phyloP scores from a whole-genome alignment of 345 rosid species.

The Sisymbrium altissimum region DNA sequence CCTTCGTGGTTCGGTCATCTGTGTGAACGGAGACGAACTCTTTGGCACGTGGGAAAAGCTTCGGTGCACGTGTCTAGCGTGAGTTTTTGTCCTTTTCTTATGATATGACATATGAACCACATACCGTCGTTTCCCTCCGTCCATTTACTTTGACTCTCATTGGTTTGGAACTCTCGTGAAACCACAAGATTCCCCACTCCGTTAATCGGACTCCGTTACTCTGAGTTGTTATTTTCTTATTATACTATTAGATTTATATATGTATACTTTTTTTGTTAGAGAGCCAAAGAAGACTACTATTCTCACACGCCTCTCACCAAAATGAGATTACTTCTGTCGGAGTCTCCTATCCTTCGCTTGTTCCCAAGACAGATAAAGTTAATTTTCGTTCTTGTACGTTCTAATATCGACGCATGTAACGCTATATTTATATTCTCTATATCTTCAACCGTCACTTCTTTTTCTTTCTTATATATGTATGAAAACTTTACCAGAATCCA shows the following conservation, averaged over 20 bases:
- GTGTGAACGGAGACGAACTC: slow-evolving; percentile 10
- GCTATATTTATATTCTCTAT: background rate
- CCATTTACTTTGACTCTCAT: background rate
- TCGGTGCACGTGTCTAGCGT: slow-evolving; percentile 30
- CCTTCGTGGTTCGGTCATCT: slow-evolving; percentile 3
- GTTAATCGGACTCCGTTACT: slow-evolving; percentile 15
- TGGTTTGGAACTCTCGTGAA: slow-evolving; percentile 25
- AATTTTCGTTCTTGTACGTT: slow-evolving; percentile 13
- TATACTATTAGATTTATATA: background rate
- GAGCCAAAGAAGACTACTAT: background rate
- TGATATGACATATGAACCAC: background rate
- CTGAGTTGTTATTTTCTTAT: slow-evolving; percentile 10
- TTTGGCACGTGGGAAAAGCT: slow-evolving; percentile 31
- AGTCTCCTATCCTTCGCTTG: slow-evolving; percentile 23
- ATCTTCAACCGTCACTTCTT: background rate
- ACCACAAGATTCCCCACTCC: slow-evolving; percentile 12
- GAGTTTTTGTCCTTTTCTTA: background rate
- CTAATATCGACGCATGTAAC: background rate
- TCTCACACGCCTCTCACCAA: slow-evolving; percentile 28
- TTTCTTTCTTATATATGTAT: background rate
- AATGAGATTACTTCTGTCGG: slow-evolving; percentile 24
- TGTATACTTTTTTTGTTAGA: background rate
- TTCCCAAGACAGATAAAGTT: slow-evolving; percentile 29
- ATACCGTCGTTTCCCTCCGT: background rate
- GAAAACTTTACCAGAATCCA: background rate